A percentile compares a stretch with the other conserved stretches of the same genome.
Conservation (phyloP, 2,329 filamentous ascomycete species). For the Purpureocillium takamizusanense region DNA sequence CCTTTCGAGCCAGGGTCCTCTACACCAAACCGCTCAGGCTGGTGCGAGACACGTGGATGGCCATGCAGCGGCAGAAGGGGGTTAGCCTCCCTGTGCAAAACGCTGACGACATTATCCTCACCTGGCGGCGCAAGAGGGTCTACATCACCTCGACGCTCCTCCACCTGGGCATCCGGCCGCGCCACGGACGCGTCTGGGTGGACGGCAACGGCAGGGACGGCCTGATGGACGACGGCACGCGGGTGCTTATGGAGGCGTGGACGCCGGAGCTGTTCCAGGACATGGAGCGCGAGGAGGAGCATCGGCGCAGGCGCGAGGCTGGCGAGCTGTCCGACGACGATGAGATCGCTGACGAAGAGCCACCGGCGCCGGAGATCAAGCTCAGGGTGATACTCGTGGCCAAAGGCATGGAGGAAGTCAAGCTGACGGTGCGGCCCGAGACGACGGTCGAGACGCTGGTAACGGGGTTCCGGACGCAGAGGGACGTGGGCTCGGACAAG, state of each 20-base stretch:
- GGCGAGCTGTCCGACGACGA: constrained; percentile 29
- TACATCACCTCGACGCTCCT: constrained; percentile 69
- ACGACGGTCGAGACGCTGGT: constrained; percentile 56
- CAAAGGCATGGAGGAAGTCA: constrained; percentile 38
- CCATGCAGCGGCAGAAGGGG: constrained; percentile 41
- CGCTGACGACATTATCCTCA: constrained; percentile 58
- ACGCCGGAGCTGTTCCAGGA: constrained; percentile 52
- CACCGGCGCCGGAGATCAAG: constrained; percentile 20
- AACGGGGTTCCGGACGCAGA: constrained; percentile 48
- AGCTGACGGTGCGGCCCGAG: constrained; percentile 39
- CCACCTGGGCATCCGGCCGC: constrained; percentile 51
- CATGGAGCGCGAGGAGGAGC: constrained; percentile 39
- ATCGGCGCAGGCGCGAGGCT: constrained; percentile 31
- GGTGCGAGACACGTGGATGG: constrained; percentile 62
- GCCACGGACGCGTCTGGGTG: constrained; percentile 30
- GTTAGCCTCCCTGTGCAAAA: constrained; percentile 27
- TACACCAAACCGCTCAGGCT: constrained; percentile 59
- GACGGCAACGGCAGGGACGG: constrained; percentile 28
- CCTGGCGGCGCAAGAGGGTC: constrained; percentile 64
- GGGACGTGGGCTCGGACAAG: constrained; percentile 39
- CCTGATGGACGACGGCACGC: constrained; percentile 39
- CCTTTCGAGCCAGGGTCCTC: constrained; percentile 51
- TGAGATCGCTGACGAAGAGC: constrained; percentile 10
- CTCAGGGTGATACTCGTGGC: constrained; percentile 47
- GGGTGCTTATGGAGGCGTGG: constrained; percentile 70